Base-by-base conservation (phyloP, 1,139 yeast species). In the Geotrichum citri-aurantii region DNA sequence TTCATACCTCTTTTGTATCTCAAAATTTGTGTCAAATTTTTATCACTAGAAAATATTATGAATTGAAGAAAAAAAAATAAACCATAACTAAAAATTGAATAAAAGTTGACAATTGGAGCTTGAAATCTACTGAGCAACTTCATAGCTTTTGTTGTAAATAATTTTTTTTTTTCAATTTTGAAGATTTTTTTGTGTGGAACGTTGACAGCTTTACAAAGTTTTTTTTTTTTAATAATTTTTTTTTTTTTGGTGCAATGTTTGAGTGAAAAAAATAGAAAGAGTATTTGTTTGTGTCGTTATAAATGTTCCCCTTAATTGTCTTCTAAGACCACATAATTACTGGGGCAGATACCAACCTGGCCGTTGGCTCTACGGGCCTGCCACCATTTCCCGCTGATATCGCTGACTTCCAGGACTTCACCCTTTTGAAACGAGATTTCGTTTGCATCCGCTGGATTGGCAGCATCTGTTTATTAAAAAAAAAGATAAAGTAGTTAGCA, bases 381-480 rank as follows among this genome's bases (percentile, higher is more conserved):
- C 98, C 98, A 93, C 99, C 99, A 93, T 75, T 95, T 86, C 56
- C 98, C 97, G 65, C 89, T 90, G 61, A 90, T 88, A 69, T 93
- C 98, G 67, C 90, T 91, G 52, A 93, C 96, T 67, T 88, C 92
- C 71, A 93, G 80, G 29, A 91, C 77, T 72, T 93, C 99, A 62
- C 93, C 97, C 73, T 92, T 91, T 62, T 81, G 83, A 69, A 93
- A 93, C 5, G 96, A 87, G 49, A 93, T 82, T 74, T 93, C 99
- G 70, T 93, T 93, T 62, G 88, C 89, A 73, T 93, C 99, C 58
- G 88, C 95, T 2, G 95, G 95, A 68, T 88, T 90, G n/a, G 98
- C 97, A 29, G 44, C 47, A 44, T 57, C 50, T 33, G 24, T 12
- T 24, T 23, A 2, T n/a, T 24, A 27, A 40, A 21, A 40, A 48